Evolutionary conservation across 176 grass and related monocot genomes (phyloP).

Genomic region (Carex cristatella): DNA sequence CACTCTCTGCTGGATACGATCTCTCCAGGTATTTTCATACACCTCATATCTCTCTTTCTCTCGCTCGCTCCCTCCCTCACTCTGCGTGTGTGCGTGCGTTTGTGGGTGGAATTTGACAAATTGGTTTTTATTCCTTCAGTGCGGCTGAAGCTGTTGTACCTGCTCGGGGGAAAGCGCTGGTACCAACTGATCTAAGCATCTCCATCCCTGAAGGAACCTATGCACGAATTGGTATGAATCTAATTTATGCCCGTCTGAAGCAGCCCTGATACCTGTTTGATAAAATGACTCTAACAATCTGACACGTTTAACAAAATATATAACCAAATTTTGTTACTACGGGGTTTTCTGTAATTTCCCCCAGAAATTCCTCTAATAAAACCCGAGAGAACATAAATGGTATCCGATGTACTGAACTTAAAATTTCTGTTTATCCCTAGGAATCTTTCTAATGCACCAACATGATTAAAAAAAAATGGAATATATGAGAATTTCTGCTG

Average conservation of each 20-base stretch:
- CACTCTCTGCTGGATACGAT: slow-evolving; percentile 79
- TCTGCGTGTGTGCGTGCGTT: not conserved
- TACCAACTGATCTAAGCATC: slow-evolving; percentile 70
- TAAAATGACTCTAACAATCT: slow-evolving; percentile 5
- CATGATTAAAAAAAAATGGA: not conserved
- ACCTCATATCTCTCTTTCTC: not conserved
- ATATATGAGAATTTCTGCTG: not conserved
- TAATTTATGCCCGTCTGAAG: not conserved
- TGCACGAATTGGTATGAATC: slow-evolving; percentile 61
- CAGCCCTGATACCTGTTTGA: slow-evolving; percentile 11
- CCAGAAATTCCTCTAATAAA: not conserved
- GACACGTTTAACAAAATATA: not conserved
- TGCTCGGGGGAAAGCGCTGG: slow-evolving; percentile 72
- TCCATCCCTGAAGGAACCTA: slow-evolving; percentile 84
- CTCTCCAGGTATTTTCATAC: slow-evolving; percentile 54
- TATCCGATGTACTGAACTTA: not conserved
- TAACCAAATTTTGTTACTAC: not conserved
- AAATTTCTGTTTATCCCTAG: not conserved
- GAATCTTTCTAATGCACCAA: not conserved
- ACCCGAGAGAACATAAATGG: not conserved
- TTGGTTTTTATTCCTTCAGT: not conserved
- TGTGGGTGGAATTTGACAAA: not conserved
- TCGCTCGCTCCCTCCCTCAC: not conserved
- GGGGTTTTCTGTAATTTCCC: not conserved
- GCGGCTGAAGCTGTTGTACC: slow-evolving; percentile 47